Evolutionary conservation across 768 basidiomycete genomes (phyloP), one percentile per base, ranked within the genome.

Genomic region (Termitomyces sp.): DNA sequence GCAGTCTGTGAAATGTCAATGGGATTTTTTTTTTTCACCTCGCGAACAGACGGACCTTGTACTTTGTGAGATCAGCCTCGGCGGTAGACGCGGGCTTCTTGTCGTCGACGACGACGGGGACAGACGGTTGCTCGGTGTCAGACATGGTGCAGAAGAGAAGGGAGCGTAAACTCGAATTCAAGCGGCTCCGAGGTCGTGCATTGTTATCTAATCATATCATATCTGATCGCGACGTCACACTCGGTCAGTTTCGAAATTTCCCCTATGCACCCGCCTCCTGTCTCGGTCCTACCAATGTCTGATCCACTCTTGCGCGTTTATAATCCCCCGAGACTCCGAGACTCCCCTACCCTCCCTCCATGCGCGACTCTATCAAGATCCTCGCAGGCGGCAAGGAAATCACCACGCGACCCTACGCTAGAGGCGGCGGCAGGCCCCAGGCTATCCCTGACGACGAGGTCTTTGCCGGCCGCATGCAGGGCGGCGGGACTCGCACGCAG

Each of bases 31-130:
- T n/a, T n/a, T n/a, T n/a, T n/a, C n/a, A n/a, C n/a, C n/a, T n/a
- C n/a, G n/a, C n/a, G n/a, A n/a, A 44, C 4, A 18, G 61, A 59
- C 69, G 57, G 62, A 90, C 91, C 79, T 93, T 93, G 76, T 93
- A 93, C 72, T 93, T 93, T 18, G 90, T 92, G 67, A 92, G 73
- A 74, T 93, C 91, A 13, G 77, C 80, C 70, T 90, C 88, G 18
- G 79, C 75, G 46, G 85, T 80, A 58, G 85, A 79, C 56, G 74
- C 71, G 16, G 77, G 67, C 61, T 84, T 82, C 68, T 84, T 83
- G 59, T 74, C 75, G 32, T 74, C 76, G n/a, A 63, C 66, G 8
- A 72, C 68, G 3, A 70, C 70, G 54, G 71, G 49, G 24, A 72
- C 71, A 43, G 78, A 62, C 36, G 75, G 64, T 59, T 80, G 80